Evolutionary conservation across 768 basidiomycete species (phyloP), one percentile per base, ranked within the genome.

Genomic region (Gloeopeniophorella convolvens): DNA sequence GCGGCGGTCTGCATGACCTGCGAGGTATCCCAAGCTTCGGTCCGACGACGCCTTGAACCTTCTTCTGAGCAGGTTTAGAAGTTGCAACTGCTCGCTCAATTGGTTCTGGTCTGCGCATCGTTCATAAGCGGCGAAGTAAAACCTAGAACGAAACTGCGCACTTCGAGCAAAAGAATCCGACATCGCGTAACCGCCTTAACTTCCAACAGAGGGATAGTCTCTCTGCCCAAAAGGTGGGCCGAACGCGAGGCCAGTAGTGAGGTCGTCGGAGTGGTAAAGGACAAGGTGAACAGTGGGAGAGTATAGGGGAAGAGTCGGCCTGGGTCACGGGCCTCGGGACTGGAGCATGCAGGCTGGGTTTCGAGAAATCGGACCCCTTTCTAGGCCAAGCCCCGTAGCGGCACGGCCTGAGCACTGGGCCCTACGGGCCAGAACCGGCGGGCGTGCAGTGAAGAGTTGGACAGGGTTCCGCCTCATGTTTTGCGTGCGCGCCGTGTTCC

Each of bases 141-240:
- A 27, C 1, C 13, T 6, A 30, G 21, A 4, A 7, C 13, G 21
- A 15, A 40, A 40, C n/a, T 18, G 41, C 51, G 42, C 35, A 53
- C 51, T 53, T 37, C 30, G 51, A 48, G 51, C 51, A 16, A 48
- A 37, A n/a, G 42, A 32, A 18, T 53, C 26, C 46, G 51, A 53
- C 51, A 53, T 53, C 33, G 46, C 51, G 48, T 53, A 34, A 36
- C 46, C 51, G 41, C 51, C 39, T 43, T 46, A 26, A 50, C 43
- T 31, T n/a, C 30, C 9, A 13, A 12, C 3, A 42, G 20, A 27
- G 10, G 26, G 20, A 18, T 41, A 9, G 30, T 41, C 12, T n/a
- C 21, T 24, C 28, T 15, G 10, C 27, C 3, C 15, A 21, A 30
- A 50, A 1, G 26, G 33, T 33, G 28, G 33, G 42, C 33, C 33